Percentiles rank a stretch among this genome's conserved stretches.
These are phyloP conservation scores for Scheffersomyces lignosus DNA, from an alignment of 805 yeast species.

Conservation along the genomic window DNA sequence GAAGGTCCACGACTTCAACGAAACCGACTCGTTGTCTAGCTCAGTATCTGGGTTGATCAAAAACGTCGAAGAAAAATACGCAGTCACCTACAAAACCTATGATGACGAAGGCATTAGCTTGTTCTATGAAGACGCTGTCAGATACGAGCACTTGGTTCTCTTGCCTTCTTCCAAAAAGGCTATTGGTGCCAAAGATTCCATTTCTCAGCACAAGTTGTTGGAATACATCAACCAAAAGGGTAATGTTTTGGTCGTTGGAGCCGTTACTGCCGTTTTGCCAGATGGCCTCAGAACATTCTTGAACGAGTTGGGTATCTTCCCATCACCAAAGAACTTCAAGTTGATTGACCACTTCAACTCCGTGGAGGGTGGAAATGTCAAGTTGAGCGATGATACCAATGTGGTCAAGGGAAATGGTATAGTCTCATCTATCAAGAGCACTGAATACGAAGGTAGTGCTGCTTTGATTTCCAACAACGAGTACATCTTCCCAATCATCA, in stretches of 20 bases:
- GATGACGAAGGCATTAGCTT: constrained; percentile 21
- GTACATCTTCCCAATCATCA: constrained; percentile 66
- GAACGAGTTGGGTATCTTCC: constrained; percentile 78
- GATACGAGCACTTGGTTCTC: constrained; percentile 31
- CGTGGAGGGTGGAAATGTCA: constrained; percentile 26
- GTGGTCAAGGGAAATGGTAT: constrained; percentile 12
- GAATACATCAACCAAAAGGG: constrained; percentile 70
- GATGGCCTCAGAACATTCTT: constrained; percentile 59
- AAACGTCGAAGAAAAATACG: constrained; percentile 16
- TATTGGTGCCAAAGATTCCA: constrained; percentile 25
- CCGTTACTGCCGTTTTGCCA: constrained; percentile 32
- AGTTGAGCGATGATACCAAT: constrained; percentile 30
- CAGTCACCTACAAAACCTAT: constrained; percentile 23
- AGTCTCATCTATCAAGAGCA: constrained; percentile 2
- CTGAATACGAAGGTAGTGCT: constrained; percentile 51
- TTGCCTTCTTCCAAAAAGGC: constrained; percentile 38
- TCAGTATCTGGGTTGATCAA: constrained; percentile 22
- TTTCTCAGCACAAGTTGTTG: constrained; percentile 45
- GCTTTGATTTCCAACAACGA: constrained; percentile 72
- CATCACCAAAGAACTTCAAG: constrained; percentile 72
- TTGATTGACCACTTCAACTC: constrained; percentile 64
- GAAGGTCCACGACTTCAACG: constrained; percentile 18
- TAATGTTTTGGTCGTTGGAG: constrained; percentile 68
- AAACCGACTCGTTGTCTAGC: constrained; percentile 11
- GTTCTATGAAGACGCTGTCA: constrained; percentile 22